A percentile compares a stretch with the other conserved stretches of the same genome.
Evolutionary conservation across 441 rosid species (phyloP).

Genomic region (Pelargonium myrrhifolium): DNA sequence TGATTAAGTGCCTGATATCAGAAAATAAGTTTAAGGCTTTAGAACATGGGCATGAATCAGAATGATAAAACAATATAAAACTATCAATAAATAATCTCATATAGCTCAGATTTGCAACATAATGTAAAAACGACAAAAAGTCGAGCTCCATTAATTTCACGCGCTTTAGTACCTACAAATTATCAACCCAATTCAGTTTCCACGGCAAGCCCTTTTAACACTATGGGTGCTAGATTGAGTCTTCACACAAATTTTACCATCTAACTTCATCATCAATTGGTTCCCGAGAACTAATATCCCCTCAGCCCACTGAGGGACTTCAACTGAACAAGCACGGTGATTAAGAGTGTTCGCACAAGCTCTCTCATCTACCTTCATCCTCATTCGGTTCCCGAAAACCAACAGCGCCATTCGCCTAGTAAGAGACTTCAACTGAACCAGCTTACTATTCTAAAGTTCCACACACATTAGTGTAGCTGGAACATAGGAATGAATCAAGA

Average conservation of each 20-base stretch:
- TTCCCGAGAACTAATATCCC: background rate
- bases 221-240: background rate
- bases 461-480: background rate
- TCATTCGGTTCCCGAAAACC: background rate
- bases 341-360: background rate
- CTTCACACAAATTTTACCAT: background rate
- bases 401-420: background rate
- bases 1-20: slow-evolving; percentile 62
- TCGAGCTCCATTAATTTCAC: background rate
- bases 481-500: too few species aligned
- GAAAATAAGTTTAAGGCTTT: background rate
- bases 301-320: background rate
- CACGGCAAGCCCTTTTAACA: background rate
- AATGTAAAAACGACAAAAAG: background rate
- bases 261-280: background rate
- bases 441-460: background rate
- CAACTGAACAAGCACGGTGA: background rate
- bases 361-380: background rate
- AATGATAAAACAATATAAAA: background rate
- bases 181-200: background rate
- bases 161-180: background rate
- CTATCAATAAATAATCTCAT: background rate
- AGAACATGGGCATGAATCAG: background rate
- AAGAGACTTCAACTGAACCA: background rate
- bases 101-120: background rate